phyloP scores from a whole-genome alignment of 768 basidiomycete genomes.

The Psilocybe cyanescens region DNA sequence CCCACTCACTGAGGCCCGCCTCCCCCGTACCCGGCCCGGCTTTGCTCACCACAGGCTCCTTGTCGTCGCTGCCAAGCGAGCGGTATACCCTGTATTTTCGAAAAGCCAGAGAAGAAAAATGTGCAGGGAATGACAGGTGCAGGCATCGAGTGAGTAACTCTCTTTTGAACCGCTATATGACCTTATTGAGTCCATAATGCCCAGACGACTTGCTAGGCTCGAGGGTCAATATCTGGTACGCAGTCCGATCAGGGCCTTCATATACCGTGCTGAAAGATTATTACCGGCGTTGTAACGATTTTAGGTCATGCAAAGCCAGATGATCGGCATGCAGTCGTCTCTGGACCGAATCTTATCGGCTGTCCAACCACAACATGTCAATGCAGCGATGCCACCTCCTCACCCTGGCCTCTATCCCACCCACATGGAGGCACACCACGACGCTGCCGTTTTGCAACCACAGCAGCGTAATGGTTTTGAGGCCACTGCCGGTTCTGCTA shows the following conservation, averaged over 20 bases:
- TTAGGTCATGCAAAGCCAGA: conserved; percentile 90
- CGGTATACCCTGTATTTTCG: conserved; percentile 82
- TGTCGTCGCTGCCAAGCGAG: conserved; percentile 89
- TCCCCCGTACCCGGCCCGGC: conserved; percentile 76
- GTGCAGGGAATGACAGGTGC: conserved; percentile 59
- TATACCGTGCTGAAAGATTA: not conserved
- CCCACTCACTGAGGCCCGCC: conserved; percentile 66
- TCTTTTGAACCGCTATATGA: conserved; percentile 6
- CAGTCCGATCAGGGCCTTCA: conserved; percentile 7
- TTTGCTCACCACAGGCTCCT: conserved; percentile 66
- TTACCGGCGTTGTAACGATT: conserved; percentile 9
- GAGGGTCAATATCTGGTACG: conserved; percentile 85
- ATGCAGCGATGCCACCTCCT: conserved; percentile 36
- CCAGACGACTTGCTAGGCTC: conserved; percentile 79
- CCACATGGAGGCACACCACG: conserved; percentile 34
- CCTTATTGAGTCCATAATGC: conserved; percentile 27
- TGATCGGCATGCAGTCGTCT: conserved; percentile 93
- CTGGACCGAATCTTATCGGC: conserved; percentile 80
- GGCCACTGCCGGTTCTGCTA: conserved; percentile 32
- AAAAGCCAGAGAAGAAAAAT: conserved; percentile 91
- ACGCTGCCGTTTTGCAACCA: conserved; percentile 35
- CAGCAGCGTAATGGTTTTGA: conserved; percentile 46
- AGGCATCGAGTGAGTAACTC: conserved; percentile 69
- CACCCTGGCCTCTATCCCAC: conserved; percentile 39
- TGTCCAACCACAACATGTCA: conserved; percentile 50